Evolutionary conservation across 257 asterid species (phyloP).

Genomic region (Nicotiana otophora): DNA sequence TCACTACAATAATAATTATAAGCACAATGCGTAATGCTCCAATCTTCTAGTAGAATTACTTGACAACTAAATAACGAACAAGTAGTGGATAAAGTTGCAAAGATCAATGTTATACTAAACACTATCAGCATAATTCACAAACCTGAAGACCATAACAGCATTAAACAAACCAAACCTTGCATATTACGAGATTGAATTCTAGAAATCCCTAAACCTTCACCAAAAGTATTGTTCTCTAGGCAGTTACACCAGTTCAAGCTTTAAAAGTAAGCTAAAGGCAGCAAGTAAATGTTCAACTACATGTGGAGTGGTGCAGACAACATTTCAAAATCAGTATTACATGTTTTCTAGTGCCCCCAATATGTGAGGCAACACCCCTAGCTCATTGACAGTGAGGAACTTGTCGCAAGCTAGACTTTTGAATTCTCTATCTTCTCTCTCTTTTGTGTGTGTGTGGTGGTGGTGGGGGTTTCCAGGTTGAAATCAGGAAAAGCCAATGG

Average conservation of each 20-base stretch:
- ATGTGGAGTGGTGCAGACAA: not conserved
- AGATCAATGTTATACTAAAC: not conserved
- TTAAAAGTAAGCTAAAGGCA: not conserved
- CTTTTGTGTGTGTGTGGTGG: too few species aligned
- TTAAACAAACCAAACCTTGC: not conserved
- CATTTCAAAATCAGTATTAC: not conserved
- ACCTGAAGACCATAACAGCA: not conserved
- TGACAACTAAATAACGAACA: not conserved
- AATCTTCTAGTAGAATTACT: not conserved
- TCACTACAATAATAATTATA: not conserved
- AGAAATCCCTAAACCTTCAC: not conserved
- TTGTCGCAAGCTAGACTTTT: not conserved
- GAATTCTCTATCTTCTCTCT: not conserved
- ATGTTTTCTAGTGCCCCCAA: not conserved
- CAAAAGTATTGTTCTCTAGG: not conserved
- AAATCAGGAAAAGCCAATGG: constrained; percentile 4
- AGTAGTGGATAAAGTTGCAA: not conserved
- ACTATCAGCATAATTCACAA: not conserved
- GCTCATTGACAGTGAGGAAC: not conserved
- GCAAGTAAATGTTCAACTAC: not conserved
- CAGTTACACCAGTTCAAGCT: not conserved
- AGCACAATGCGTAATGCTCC: not conserved
- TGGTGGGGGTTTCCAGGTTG: not conserved
- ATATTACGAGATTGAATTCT: not conserved
- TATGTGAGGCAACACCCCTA: not conserved